Base-by-base conservation (phyloP, 495 filamentous ascomycete genomes). In the Lophiostoma macrostomum region DNA sequence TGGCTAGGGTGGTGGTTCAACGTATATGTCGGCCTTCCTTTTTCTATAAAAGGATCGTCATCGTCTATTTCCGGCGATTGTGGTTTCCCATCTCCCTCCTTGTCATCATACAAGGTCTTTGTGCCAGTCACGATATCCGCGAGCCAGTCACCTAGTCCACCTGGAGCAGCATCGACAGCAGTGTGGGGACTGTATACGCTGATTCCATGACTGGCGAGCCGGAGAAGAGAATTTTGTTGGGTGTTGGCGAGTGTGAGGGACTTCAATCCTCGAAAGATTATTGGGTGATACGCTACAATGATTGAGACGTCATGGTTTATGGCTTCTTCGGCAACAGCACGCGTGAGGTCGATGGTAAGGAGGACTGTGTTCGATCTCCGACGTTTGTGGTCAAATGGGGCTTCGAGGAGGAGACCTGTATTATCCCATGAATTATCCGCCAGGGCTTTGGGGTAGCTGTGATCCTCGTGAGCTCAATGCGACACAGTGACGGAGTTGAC, bases 381-480 rank as follows among this genome's bases (percentile, higher is more conserved):
- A 12, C 73, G 68, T 1, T 74, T 65, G 35, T 74, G 75, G 57
- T 81, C 74, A 59, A 80, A 84, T 3, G 87, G 87, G 37, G 87
- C 81, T 76, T 91, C 87, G 28, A 90, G 80, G 37, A 90, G 80
- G 20, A 91, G 86, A 54, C 89, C 89, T 32, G 88, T 96, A 58
- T 98, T 98, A 66, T 98, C 93, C 74, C 87, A 98, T 69, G 84
- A 84, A 61, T 84, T 85, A 61, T 96, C 91, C 10, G 93, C 91
- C 38, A 97, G 76, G 32, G 81, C 81, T 70, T 91, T 85, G 0
- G 93, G 93, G 67, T 95, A 98, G 31, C 90, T 95, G 63, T 6
- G n/a, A n/a, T n/a, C n/a, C n/a, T n/a, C n/a, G n/a, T n/a, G n/a
- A n/a, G n/a, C n/a, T n/a, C n/a, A n/a, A n/a, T n/a, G n/a, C n/a